Evolutionary conservation across 108 stramenopile genomes (phyloP), one percentile per base, ranked within the genome.

Genomic region (Cyclotella baltica): DNA sequence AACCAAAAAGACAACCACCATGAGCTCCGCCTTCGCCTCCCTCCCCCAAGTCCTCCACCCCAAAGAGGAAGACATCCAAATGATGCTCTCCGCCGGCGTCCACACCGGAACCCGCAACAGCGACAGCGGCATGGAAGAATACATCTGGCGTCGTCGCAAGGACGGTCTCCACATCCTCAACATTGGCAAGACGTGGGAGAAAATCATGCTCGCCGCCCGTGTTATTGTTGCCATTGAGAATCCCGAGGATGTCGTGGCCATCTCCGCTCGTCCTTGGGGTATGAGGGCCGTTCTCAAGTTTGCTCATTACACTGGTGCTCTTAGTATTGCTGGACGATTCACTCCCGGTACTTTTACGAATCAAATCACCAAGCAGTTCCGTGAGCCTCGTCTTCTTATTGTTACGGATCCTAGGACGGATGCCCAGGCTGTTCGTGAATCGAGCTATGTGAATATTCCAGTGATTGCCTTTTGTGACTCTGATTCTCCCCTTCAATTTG

Each of bases 281-380:
- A 98, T 98, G 98, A 93, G 98, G 73, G 99, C 99, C 57, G 98
- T 99, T 65, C 94, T 99, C 76, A 99, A 99, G 92, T 99, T 98
- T 80, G 96, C 99, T 47, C 97, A 98, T 83, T 99, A 99, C 96
- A 99, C 99, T 56, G 99, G 98, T 66, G 88, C 96, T 71, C 90
- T 97, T 75, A 95, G 93, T 71, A 97, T 99, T 77, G 98, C 98
- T 50, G 98, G 98, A 70, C 96, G 99, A 48, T 99, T 98, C 96
- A 99, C 99, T 48, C 98, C 99, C 37, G 99, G 99, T 67, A 99
- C 98, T 55, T 99, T 99, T 80, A 99, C 99, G 35, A 99, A 99
- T 88, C 99, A 99, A 89, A 99, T 99, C 91, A 99, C 99, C 83
- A 99, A 98, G 93, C 98, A 99, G 77, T 99, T 98, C 96, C 86